A percentile compares a stretch with the other conserved stretches of the same genome.
These are phyloP conservation scores for Cephalotrichum gorgonifer DNA, from an alignment of 2,329 filamentous ascomycete species.

Conservation along the genomic window DNA sequence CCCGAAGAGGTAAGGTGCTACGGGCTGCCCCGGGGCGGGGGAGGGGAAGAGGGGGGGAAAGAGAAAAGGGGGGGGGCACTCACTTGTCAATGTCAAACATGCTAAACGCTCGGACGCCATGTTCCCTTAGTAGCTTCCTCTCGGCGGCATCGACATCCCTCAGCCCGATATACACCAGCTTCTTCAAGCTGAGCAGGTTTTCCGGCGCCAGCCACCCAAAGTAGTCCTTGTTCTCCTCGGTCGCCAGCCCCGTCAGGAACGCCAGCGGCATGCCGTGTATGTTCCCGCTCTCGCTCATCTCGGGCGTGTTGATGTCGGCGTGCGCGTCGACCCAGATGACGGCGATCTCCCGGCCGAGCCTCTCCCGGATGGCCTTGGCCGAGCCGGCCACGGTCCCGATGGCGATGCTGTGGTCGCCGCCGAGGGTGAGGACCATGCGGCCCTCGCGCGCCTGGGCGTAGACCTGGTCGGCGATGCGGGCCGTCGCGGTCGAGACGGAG, in stretches of 20 bases:
- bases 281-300: conserved; percentile 82
- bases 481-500: conserved; percentile 75
- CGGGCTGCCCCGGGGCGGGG: too few relatives aligned
- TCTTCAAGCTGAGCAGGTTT: conserved; percentile 59
- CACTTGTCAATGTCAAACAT: conserved; percentile 97
- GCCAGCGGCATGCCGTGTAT: conserved; percentile 97
- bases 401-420: conserved; percentile 92
- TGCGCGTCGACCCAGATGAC: conserved; percentile 99
- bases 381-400: conserved; percentile 87
- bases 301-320: conserved; percentile 93
- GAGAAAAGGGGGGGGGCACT: conserved; percentile 14
- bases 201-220: conserved; percentile 85
- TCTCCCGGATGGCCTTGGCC: conserved; percentile 75
- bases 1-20: too few relatives aligned
- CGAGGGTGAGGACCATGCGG: conserved; percentile 82
- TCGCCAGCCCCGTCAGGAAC: conserved; percentile 79
- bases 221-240: conserved; percentile 62
- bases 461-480: conserved; percentile 70
- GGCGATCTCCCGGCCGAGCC: conserved; percentile 71
- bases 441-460: conserved; percentile 78
- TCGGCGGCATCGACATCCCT: conserved; percentile 88
- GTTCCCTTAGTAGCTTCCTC: conserved; percentile 80
- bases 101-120: conserved; percentile 90
- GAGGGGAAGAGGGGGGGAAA: neutral
- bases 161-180: conserved; percentile 94